phyloP scores from a whole-genome alignment of 164 flowering plant species.

The Brasenia schreberi region DNA sequence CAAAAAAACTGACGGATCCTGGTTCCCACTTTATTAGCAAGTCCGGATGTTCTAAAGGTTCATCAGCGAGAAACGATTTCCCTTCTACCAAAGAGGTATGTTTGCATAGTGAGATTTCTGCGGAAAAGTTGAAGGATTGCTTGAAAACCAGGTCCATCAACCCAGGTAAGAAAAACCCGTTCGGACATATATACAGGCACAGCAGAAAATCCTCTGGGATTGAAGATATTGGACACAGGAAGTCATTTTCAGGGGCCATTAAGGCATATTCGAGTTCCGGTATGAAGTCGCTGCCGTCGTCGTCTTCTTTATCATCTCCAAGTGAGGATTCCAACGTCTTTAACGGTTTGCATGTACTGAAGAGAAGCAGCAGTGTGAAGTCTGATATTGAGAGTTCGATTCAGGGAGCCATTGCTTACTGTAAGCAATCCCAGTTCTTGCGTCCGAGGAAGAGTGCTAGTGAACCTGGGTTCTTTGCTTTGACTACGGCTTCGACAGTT shows the following conservation, averaged over 20 bases:
- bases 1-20: background rate
- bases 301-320: slow-evolving; percentile 14
- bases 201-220: background rate
- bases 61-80: background rate
- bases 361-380: slow-evolving; percentile 42
- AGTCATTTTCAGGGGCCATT: slow-evolving; percentile 50
- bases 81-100: background rate
- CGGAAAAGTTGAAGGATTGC: background rate
- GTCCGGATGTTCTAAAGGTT: background rate
- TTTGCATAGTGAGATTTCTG: background rate
- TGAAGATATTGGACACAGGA: slow-evolving; percentile 25
- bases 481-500: slow-evolving; percentile 22
- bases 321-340: background rate
- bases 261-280: slow-evolving; percentile 15
- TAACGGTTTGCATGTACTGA: slow-evolving; percentile 21
- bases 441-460: slow-evolving; percentile 35
- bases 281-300: slow-evolving; percentile 22
- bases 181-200: slow-evolving; percentile 24
- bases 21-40: too few relatives aligned
- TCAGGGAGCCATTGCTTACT: slow-evolving; percentile 30
- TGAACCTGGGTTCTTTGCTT: slow-evolving; percentile 22
- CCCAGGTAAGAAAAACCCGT: slow-evolving; percentile 9
- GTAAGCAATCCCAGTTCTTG: slow-evolving; percentile 43
- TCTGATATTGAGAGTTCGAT: slow-evolving; percentile 28
- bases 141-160: background rate